A percentile compares a stretch with the other conserved stretches of the same genome.
Evolutionary conservation across 331 rosid species (phyloP).

Genomic region (Spiraea crenata): DNA sequence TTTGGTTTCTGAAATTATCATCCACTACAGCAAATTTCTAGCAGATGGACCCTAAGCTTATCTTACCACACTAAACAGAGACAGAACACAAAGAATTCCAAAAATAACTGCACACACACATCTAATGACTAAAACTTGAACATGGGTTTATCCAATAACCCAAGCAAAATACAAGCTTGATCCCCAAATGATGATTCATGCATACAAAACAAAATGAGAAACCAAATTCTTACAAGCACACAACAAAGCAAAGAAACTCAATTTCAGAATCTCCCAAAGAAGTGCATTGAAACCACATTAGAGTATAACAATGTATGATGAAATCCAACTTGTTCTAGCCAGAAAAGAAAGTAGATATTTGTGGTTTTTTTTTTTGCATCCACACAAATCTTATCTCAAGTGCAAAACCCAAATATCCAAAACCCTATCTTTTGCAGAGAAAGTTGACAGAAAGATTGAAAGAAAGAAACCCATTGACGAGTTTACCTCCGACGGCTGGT

Average conservation of each 20-base stretch:
- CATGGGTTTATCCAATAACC: background rate
- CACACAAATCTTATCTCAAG: too few species aligned
- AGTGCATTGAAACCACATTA: background rate
- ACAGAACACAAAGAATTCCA: background rate
- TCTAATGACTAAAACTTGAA: background rate
- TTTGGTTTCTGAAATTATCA: background rate
- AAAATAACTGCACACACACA: background rate
- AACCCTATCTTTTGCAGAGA: background rate
- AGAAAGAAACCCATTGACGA: background rate
- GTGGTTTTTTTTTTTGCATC: too few species aligned
- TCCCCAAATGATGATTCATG: too few species aligned
- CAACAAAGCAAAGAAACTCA: background rate
- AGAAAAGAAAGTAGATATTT: too few species aligned
- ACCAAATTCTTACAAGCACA: background rate
- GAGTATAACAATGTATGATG: background rate
- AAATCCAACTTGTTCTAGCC: too few species aligned
- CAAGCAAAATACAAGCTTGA: background rate
- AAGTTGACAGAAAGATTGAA: background rate
- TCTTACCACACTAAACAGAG: background rate
- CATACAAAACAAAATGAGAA: background rate
- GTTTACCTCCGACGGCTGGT: background rate
- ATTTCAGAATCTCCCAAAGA: too few species aligned
- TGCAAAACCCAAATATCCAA: background rate
- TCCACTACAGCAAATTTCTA: background rate
- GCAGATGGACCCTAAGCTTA: background rate